phyloP scores from a whole-genome alignment of 2,329 filamentous ascomycete genomes.

The Pseudogymnoascus sp. region DNA sequence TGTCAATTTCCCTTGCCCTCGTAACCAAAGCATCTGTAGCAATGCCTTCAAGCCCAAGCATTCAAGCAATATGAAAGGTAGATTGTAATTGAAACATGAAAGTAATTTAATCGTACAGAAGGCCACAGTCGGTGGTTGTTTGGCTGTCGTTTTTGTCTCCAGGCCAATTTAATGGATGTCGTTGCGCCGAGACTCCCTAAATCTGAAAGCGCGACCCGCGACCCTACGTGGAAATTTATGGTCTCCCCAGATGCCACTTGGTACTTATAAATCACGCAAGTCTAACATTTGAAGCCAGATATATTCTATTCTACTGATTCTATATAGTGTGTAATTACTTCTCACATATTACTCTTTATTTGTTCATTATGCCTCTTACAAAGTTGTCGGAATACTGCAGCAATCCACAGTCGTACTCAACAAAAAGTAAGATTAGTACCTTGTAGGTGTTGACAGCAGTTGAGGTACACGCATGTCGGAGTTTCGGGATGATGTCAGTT shows the following conservation, averaged over 20 bases:
- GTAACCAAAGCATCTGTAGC: slow-evolving; percentile 7
- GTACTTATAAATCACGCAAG: background rate
- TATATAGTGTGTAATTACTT: background rate
- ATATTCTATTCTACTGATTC: background rate
- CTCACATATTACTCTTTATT: background rate
- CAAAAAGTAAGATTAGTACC: background rate
- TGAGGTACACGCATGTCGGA: background rate
- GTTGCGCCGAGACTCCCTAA: slow-evolving; percentile 6
- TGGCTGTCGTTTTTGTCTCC: background rate
- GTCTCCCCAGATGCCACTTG: background rate
- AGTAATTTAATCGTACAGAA: slow-evolving; percentile 6
- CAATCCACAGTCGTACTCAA: background rate
- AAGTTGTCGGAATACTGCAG: background rate
- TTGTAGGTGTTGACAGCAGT: slow-evolving; percentile 1
- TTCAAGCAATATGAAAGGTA: background rate
- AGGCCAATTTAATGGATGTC: background rate
- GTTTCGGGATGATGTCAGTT: slow-evolving; percentile 3
- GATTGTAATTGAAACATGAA: slow-evolving; percentile 6
- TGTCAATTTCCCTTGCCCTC: slow-evolving; percentile 1
- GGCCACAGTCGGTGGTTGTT: slow-evolving; percentile 1
- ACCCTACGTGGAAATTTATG: background rate
- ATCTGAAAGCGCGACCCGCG: slow-evolving; percentile 2
- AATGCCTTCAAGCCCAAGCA: slow-evolving; percentile 5
- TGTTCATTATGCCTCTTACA: background rate
- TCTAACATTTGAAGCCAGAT: background rate